Percentiles rank a stretch among this genome's conserved stretches.
phyloP scores from a whole-genome alignment of 2,329 filamentous ascomycete genomes.

The Stachybotrys echinatus region DNA sequence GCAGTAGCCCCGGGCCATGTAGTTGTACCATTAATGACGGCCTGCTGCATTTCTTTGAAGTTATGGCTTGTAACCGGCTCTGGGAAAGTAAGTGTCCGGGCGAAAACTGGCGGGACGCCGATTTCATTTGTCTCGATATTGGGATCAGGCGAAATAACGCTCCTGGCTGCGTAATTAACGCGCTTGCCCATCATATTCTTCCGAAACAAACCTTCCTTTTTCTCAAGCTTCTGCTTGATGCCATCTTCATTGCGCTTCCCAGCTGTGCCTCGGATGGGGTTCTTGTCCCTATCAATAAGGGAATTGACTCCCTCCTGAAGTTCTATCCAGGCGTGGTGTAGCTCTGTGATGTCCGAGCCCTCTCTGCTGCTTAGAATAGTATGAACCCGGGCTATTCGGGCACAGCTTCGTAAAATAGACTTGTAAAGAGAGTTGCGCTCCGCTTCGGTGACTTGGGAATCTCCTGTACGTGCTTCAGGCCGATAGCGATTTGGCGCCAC shows the following conservation, averaged over 20 bases:
- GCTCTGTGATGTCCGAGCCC: slow-evolving; percentile 57
- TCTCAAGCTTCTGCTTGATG: slow-evolving; percentile 96
- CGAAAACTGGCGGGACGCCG: slow-evolving; percentile 98
- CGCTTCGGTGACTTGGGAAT: slow-evolving; percentile 77
- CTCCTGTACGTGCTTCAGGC: slow-evolving; percentile 77
- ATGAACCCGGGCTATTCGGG: slow-evolving; percentile 68
- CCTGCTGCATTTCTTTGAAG: slow-evolving; percentile 90
- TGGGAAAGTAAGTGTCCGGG: slow-evolving; percentile 90
- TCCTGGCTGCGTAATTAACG: slow-evolving; percentile 95
- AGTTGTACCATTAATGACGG: slow-evolving; percentile 88
- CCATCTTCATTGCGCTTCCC: slow-evolving; percentile 80
- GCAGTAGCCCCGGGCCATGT: slow-evolving; percentile 93
- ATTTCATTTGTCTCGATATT: slow-evolving; percentile 99
- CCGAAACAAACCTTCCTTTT: slow-evolving; percentile 96
- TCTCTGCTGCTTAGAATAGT: slow-evolving; percentile 38
- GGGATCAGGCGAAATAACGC: slow-evolving; percentile 95
- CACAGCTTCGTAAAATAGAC: slow-evolving; percentile 70
- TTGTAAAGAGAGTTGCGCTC: slow-evolving; percentile 87
- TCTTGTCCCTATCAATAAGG: slow-evolving; percentile 83
- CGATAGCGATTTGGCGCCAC: slow-evolving; percentile 91
- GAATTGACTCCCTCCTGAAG: slow-evolving; percentile 89
- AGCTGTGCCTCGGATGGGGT: slow-evolving; percentile 72
- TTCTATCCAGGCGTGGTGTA: slow-evolving; percentile 76
- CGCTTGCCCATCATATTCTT: slow-evolving; percentile 99
- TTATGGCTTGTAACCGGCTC: slow-evolving; percentile 98